phyloP scores from a whole-genome alignment of 139 green algal genomes.

The Volvox africanus region DNA sequence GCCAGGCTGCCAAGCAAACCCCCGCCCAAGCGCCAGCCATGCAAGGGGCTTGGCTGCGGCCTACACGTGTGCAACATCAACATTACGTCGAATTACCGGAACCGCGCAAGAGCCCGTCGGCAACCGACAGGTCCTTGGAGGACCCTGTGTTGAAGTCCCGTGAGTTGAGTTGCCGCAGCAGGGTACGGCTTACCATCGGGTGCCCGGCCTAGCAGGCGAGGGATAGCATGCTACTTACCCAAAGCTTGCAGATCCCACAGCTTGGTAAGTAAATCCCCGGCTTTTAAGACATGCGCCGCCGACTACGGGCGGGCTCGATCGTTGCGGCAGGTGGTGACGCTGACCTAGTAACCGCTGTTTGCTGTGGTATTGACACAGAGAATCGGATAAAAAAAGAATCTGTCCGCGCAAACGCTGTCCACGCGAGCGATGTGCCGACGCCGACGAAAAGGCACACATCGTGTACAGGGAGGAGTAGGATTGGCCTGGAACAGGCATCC shows the following conservation, averaged over 20 bases:
- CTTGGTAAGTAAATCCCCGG: neutral
- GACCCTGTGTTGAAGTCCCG: too few species aligned
- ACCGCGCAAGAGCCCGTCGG: too few species aligned
- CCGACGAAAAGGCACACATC: neutral
- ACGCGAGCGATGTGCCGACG: neutral
- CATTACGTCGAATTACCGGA: too few species aligned
- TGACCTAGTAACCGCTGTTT: neutral
- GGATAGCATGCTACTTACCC: neutral
- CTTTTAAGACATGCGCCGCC: neutral
- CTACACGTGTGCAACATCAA: neutral
- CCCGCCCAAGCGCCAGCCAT: neutral
- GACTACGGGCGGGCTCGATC: neutral
- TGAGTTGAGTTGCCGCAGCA: too few species aligned
- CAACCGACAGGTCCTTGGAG: too few species aligned
- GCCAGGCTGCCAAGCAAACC: conserved; percentile 1
- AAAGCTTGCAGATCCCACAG: neutral
- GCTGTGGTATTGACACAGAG: neutral
- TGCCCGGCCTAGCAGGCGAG: too few species aligned
- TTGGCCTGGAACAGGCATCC: neutral
- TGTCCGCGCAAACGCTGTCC: neutral
- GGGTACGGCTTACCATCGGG: too few species aligned
- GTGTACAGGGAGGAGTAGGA: neutral
- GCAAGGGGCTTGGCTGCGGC: neutral
- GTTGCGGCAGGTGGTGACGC: neutral
- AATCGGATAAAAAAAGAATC: neutral